Percentiles rank a stretch among this genome's conserved stretches.
Conservation (phyloP, 768 basidiomycete genomes). For the Dictyophora rubrovolvata region DNA sequence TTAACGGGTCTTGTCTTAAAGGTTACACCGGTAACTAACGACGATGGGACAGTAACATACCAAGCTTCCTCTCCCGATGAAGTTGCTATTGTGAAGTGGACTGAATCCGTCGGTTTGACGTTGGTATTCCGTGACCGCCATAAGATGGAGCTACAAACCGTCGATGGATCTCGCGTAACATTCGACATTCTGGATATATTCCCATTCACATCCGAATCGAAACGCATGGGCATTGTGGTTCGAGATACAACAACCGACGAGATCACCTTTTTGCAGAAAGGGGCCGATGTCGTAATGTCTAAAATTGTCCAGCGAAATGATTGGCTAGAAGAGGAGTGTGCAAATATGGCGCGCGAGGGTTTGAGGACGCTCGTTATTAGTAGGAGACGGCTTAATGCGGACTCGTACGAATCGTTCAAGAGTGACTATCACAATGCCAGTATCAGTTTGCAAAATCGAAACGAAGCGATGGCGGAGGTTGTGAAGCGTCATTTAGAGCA, state of each 20-base stretch:
- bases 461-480: slow-evolving; percentile 69
- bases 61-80: slow-evolving; percentile 99
- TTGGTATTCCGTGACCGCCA: slow-evolving; percentile 85
- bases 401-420: slow-evolving; percentile 68
- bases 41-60: slow-evolving; percentile 91
- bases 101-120: slow-evolving; percentile 86
- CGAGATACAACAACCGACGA: slow-evolving; percentile 68
- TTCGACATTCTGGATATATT: slow-evolving; percentile 92
- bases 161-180: slow-evolving; percentile 47
- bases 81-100: slow-evolving; percentile 97
- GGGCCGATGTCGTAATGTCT: slow-evolving; percentile 97
- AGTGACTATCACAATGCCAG: slow-evolving; percentile 65
- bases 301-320: slow-evolving; percentile 93
- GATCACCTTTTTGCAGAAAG: slow-evolving; percentile 88
- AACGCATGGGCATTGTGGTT: slow-evolving; percentile 97
- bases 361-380: slow-evolving; percentile 90
- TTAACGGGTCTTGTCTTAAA: slow-evolving; percentile 20
- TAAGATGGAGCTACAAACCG: slow-evolving; percentile 73
- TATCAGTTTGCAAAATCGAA: slow-evolving; percentile 65
- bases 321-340: slow-evolving; percentile 98
- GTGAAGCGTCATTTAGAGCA: slow-evolving; percentile 72
- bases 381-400: slow-evolving; percentile 60
- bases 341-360: slow-evolving; percentile 97
- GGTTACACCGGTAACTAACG: slow-evolving; percentile 94
- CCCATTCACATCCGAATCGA: slow-evolving; percentile 97